Conservation (phyloP, 805 yeast species). For the Ogataea neopini region DNA sequence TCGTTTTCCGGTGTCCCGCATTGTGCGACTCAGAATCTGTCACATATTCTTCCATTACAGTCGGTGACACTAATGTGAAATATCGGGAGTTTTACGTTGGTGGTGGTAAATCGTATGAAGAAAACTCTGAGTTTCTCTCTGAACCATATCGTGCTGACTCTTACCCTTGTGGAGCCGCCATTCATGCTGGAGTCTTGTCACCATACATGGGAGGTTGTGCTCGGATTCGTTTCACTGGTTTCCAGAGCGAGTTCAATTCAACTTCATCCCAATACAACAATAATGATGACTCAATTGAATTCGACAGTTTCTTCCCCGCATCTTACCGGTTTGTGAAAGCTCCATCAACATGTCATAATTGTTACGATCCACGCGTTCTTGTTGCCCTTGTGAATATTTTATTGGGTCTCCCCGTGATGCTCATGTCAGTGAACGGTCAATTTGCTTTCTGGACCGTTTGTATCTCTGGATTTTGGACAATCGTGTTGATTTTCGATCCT, state of each 20-base stretch:
- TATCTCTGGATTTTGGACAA: slow-evolving; percentile 81
- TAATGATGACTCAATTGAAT: slow-evolving; percentile 54
- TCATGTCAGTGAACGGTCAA: slow-evolving; percentile 41
- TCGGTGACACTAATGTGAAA: slow-evolving; percentile 67
- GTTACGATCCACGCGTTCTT: slow-evolving; percentile 66
- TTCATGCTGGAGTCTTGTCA: slow-evolving; percentile 79
- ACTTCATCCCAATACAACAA: slow-evolving; percentile 47
- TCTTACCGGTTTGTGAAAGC: slow-evolving; percentile 62
- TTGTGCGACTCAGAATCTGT: slow-evolving; percentile 77
- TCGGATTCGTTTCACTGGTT: slow-evolving; percentile 55
- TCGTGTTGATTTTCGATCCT: slow-evolving; percentile 74
- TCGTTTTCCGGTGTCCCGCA: slow-evolving; percentile 80
- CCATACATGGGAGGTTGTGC: slow-evolving; percentile 81
- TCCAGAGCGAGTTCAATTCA: slow-evolving; percentile 48
- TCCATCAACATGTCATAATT: slow-evolving; percentile 57
- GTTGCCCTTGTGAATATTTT: slow-evolving; percentile 59
- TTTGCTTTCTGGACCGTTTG: slow-evolving; percentile 62
- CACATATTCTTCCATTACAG: slow-evolving; percentile 72
- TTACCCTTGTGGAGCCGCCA: slow-evolving; percentile 85
- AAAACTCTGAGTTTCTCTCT: slow-evolving; percentile 37
- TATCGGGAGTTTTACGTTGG: slow-evolving; percentile 77
- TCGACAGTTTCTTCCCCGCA: slow-evolving; percentile 72
- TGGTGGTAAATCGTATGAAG: slow-evolving; percentile 51
- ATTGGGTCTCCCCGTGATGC: slow-evolving; percentile 63
- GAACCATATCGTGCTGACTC: slow-evolving; percentile 85